Evolutionary conservation across 2,329 filamentous ascomycete species (phyloP), one percentile per base, ranked within the genome.

Genomic region (Ophiostoma australiae): DNA sequence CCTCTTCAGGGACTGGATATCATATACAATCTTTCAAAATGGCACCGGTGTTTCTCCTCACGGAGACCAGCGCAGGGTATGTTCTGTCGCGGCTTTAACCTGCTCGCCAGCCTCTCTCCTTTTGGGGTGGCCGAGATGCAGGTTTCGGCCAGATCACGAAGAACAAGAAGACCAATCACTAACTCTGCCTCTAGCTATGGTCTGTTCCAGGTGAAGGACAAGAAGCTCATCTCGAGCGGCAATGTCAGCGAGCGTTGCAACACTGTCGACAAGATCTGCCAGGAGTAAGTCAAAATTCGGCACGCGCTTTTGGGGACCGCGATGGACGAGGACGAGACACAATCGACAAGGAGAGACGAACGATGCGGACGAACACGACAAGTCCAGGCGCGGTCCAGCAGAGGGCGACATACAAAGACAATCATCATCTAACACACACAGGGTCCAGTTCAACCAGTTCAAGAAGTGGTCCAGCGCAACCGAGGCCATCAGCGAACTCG

Each of bases 201-300:
- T 82, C 89, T 99, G 81, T 93, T 99, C 85, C 98, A 99, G 87
- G 91, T 94, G 77, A 93, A 94, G 81, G 94, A 98, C 87, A 98
- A 97, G 89, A 98, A 98, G 86, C 87, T 98, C 72, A 86, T 99
- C 75, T 95, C 97, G 82, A 90, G 91, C 78, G 91, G 94, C 82
- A 89, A 94, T 78, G 82, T 97, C 74, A 86, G 88, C 74, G 89
- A 69, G 7, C 75, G 95, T 80, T 86, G 93, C 73, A 87, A 89
- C 75, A 91, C 90, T 72, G 89, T 93, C 48, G 93, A 97, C 81
- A 91, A 91, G 77, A 88, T 97, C 75, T 92, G 93, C 77, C 91
- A 91, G 77, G 88, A 97, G 91, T 94, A 85, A 85, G 91, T 86
- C 23, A 41, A 37, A 37, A 17, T 61, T 39, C 63, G 41, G 31